Base-by-base conservation (phyloP, 1,284 basidiomycete species). In the Dichomitus squalens region DNA sequence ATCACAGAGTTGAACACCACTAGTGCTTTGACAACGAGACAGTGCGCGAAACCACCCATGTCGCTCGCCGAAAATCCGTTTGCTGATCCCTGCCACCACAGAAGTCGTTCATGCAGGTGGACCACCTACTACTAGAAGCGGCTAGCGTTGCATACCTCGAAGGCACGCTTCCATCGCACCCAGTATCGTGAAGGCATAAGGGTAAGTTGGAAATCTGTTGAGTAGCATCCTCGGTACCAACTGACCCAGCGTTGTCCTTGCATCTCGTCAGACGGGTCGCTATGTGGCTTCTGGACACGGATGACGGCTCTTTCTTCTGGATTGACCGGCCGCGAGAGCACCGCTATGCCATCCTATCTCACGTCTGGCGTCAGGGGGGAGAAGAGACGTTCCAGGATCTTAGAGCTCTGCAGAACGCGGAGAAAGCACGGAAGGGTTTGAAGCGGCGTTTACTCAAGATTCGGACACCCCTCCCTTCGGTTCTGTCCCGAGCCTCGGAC, bases 381-480 rank as follows among this genome's bases (percentile, higher is more conserved):
- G 61, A 63, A 21, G 56, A 58, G 29, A 52, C 56, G n/a, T 63
- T 58, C 49, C 59, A 60, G 52, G 61, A 63, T 29, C 58, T 60
- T 25, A n/a, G 39, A 25, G 49, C 56, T 8, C 20, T 58, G 7
- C 61, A 60, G n/a, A 27, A 7, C 2, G 34, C 47, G 2, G 35
- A 21, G 0, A 49, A 41, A 29, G 56, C 29, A 11, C 49, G 34
- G 23, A 35, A 34, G 8, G 12, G 44, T 4, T 12, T 56, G 23
- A 54, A 39, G 29, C 40, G 44, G 25, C 14, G 29, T 9, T 21
- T 55, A 4, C 27, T 33, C 55, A 18, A 21, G 7, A 4, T 23
- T 25, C 12, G 34, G 34, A 16, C 27, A 12, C 18, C 44, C 16
- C 8, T 9, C 4, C 29, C 44, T 29, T 47, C 29, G 7, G 50